A percentile compares a stretch with the other conserved stretches of the same genome.
Evolutionary conservation across 352 stramenopile species (phyloP).

Genomic region (Pythium folliculosum): DNA sequence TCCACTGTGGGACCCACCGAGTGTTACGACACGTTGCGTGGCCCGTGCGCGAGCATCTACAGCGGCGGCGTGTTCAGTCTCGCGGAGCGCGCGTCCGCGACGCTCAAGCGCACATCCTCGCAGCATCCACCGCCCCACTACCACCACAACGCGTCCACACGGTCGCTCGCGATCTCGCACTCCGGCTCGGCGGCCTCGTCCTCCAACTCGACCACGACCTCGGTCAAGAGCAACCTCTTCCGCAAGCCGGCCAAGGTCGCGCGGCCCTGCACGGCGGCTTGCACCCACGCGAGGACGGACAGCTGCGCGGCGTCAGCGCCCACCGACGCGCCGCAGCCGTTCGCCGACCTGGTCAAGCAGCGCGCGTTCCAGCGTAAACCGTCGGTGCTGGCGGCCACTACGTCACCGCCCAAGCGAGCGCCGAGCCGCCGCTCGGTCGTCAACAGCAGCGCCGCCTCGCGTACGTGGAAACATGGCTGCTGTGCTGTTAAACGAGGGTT

Average conservation of each 20-base stretch:
- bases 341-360: constrained; percentile 58
- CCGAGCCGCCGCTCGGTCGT: constrained; percentile 19
- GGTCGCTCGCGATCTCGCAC: constrained; percentile 16
- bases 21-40: not conserved
- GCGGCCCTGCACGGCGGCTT: constrained; percentile 23
- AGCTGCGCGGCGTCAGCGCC: not conserved
- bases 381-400: constrained; percentile 27
- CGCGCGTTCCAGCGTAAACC: constrained; percentile 60
- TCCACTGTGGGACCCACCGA: not conserved
- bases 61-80: constrained; percentile 22
- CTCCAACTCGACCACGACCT: constrained; percentile 9
- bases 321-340: constrained; percentile 16
- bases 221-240: constrained; percentile 24
- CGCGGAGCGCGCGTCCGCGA: constrained; percentile 12
- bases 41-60: not conserved
- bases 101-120: not conserved
- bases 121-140: not conserved
- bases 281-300: not conserved
- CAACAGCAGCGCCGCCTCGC: constrained; percentile 5
- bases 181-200: constrained; percentile 5
- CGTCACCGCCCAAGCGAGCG: constrained; percentile 32
- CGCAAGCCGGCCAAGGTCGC: constrained; percentile 28
- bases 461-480: constrained; percentile 5
- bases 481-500: not conserved
- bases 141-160: constrained; percentile 9